Base-by-base conservation (phyloP, 768 basidiomycete genomes). In the Rhizopogon vinicolor region DNA sequence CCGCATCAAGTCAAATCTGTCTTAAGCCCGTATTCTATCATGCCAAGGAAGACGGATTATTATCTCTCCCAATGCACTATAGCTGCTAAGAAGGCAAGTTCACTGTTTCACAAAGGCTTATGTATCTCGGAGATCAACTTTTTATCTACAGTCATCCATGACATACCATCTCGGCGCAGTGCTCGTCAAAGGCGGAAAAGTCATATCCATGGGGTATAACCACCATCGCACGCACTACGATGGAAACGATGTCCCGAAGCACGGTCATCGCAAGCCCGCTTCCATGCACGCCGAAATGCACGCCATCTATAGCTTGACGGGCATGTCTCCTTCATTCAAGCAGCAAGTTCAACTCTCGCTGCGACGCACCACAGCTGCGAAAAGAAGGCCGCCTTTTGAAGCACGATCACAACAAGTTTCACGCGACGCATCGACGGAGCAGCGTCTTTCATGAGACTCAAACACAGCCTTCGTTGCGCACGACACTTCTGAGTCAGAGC, bases 211-310 rank as follows among this genome's bases (percentile, higher is more conserved):
- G 7, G 80, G 81, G 13, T 74, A 76, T 57, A 83, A 84, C 59
- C 82, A 83, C 59, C 77, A 79, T 60, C 72, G 80, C 39, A 71
- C 80, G 25, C 77, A 78, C 55, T 82, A 82, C 61, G 78, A 83
- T 55, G 79, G 79, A 25, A 67, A 68, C 10, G 74, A 77, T 44
- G 62, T 70, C 29, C 61, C 55, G 40, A 70, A 67, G 51, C 72
- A 71, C 49, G 73, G 74, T 4, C 71, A 70, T 60, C 71, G 74
- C 50, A 79, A 49, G 37, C 35, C 4, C 35, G 7, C 35, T 18
- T 12, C 14, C 2, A 73, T 83, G 80, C 80, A 84, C 60, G 81
- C 82, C 3, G 80, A 82, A 68, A 83, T 83, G 83, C 77, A 83
- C 58, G 77, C 76, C 29, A 83, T 83, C 55, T 79, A 77, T 67